phyloP scores from a whole-genome alignment of 495 filamentous ascomycete species.

The Penicillium mononematosum region DNA sequence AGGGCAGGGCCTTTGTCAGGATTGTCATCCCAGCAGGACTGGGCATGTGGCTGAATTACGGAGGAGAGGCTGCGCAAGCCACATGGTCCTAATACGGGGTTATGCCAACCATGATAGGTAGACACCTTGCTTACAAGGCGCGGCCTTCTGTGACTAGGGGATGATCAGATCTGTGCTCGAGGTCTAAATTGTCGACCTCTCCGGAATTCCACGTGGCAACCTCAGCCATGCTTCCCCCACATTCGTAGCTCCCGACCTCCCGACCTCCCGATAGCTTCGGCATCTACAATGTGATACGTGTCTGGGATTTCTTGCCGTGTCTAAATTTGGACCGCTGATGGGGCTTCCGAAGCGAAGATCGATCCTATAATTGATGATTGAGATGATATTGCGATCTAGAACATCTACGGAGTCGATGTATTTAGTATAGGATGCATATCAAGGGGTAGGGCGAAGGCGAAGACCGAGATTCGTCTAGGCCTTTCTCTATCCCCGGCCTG shows the following conservation, averaged over 20 bases:
- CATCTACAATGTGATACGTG: conserved; percentile 1
- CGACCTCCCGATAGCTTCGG: neutral
- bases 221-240: conserved; percentile 7
- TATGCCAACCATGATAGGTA: neutral
- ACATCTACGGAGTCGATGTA: neutral
- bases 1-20: conserved; percentile 9
- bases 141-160: neutral
- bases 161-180: neutral
- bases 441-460: neutral
- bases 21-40: conserved; percentile 3
- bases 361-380: neutral
- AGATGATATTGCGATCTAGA: neutral
- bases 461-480: conserved; percentile 2
- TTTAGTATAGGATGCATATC: neutral
- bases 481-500: neutral
- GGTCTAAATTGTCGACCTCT: neutral
- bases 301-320: neutral
- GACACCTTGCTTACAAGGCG: neutral
- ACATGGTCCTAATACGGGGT: neutral
- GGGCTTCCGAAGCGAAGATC: neutral
- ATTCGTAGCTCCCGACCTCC: neutral
- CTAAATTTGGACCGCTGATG: neutral
- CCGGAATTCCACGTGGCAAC: conserved; percentile 8
- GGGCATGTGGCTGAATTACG: neutral
- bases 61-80: conserved; percentile 5